These are phyloP conservation scores for Coemansia reversa DNA, from an alignment of 192 early-diverging fungal species.

Conservation along the genomic window DNA sequence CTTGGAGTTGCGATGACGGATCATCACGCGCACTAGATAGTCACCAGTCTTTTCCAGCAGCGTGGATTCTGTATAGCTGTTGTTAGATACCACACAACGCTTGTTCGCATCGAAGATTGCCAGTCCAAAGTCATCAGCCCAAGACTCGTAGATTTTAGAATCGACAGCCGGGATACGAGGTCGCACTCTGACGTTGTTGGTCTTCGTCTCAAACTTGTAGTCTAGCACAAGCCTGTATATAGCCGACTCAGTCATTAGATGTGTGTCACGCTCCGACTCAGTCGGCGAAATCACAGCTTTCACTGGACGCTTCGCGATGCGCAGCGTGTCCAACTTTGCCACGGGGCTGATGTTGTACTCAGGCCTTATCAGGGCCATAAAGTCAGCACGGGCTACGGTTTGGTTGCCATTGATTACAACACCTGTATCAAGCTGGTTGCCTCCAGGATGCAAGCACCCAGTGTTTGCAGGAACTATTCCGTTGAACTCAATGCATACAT, in stretches of 20 bases:
- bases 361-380: conserved; percentile 66
- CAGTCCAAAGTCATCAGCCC: conserved; percentile 63
- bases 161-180: conserved; percentile 57
- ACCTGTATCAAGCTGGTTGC: conserved; percentile 9
- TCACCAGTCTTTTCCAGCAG: conserved; percentile 77
- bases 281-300: conserved; percentile 65
- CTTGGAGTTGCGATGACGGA: conserved; percentile 66
- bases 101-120: conserved; percentile 81
- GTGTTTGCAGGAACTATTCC: conserved; percentile 61
- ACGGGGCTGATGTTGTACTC: conserved; percentile 66
- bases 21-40: conserved; percentile 78
- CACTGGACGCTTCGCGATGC: conserved; percentile 66
- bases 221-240: conserved; percentile 74
- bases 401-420: conserved; percentile 48
- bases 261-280: conserved; percentile 65
- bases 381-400: conserved; percentile 69
- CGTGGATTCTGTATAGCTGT: conserved; percentile 69
- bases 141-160: conserved; percentile 73
- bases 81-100: conserved; percentile 64
- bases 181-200: conserved; percentile 42
- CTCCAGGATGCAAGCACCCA: conserved; percentile 40
- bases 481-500: conserved; percentile 75
- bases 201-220: conserved; percentile 69
- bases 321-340: conserved; percentile 60
- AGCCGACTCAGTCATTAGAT: conserved; percentile 63